Base-by-base conservation (phyloP, 2,329 filamentous ascomycete species). In the Didymella glomerata region DNA sequence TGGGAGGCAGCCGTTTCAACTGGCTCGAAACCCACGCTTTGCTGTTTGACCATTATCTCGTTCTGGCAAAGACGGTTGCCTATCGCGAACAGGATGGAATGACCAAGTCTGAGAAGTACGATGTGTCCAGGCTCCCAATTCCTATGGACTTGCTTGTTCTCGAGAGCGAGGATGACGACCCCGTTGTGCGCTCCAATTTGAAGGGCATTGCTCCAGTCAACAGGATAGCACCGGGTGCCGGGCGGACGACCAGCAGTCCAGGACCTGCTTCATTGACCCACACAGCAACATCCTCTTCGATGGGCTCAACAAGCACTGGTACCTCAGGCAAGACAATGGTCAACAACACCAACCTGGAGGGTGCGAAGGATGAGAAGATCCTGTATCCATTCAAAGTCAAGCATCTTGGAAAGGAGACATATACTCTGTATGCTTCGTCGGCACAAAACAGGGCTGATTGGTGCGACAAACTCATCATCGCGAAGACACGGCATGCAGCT, bases 381-480 rank as follows among this genome's bases (percentile, higher is more conserved):
- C 79, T 99, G 68, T 99, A 93, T 74, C 95, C 96, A 0, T 99
- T 99, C 86, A 89, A 89, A 66, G 87, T 99, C 74, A 97, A 97
- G 80, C 95, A 99, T 79, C 85, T 99, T 20, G 95, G 96, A 13
- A 91, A 96, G 62, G 93, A 97, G 67, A 89, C 92, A 0, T 98
- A 97, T 76, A 97, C 91, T 0, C 82, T 99, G 1, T 98, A 96
- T 75, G 93, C 94, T 0, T 86, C 89, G 6, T 90, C 88, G 1
- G 86, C 89, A 2, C 85, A 89, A 61, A 90, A 88, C 68, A 86
- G 95, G 57, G 84, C 88, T 62, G 92, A 96, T 48, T 99, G 96
- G 96, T 96, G 92, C 71, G 88, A 88, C 64, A 96, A 93, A 78
- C 96, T 99, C 68, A 89, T 96, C 45, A 90, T 96, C 76, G 95